A percentile compares a stretch with the other conserved stretches of the same genome.
Evolutionary conservation across 2,329 filamentous ascomycete species (phyloP).

Genomic region (Endocalyx cinctus): DNA sequence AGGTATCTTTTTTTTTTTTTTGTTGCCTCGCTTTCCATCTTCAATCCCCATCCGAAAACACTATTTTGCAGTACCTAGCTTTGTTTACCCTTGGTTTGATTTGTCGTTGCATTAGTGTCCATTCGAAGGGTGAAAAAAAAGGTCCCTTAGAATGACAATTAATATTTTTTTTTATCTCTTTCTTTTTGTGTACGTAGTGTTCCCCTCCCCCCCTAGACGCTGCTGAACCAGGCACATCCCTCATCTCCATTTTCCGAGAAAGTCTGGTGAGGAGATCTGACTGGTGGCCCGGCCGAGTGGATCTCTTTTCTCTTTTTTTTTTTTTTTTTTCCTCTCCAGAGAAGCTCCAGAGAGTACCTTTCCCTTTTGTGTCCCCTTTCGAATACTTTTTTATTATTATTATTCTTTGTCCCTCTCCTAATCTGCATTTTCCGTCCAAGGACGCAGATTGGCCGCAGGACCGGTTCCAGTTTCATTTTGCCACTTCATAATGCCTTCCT

Average conservation of each 20-base stretch:
- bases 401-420: slow-evolving; percentile 10
- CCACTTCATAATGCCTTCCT: slow-evolving; percentile 39
- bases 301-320: slow-evolving; percentile 4
- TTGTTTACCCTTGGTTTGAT: slow-evolving; percentile 30
- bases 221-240: slow-evolving; percentile 36
- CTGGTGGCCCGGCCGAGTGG: slow-evolving; percentile 22
- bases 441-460: slow-evolving; percentile 34
- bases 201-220: slow-evolving; percentile 15
- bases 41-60: slow-evolving; percentile 13
- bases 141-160: slow-evolving; percentile 24
- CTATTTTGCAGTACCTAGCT: slow-evolving; percentile 27
- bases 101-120: slow-evolving; percentile 35
- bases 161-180: slow-evolving; percentile 18
- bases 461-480: slow-evolving; percentile 37
- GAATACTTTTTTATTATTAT: slow-evolving; percentile 13
- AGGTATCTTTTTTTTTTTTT: slow-evolving; percentile 17
- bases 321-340: slow-evolving; percentile 3
- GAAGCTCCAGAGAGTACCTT: too few species aligned
- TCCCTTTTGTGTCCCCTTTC: slow-evolving; percentile 7
- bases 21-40: slow-evolving; percentile 16
- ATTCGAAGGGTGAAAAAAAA: slow-evolving; percentile 26
- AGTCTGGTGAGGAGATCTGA: slow-evolving; percentile 15
- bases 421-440: slow-evolving; percentile 26
- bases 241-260: slow-evolving; percentile 21
- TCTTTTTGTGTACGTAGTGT: too few species aligned